Evolutionary conservation across 495 filamentous ascomycete species (phyloP), one percentile per base, ranked within the genome.

Genomic region (Neurospora sp.): DNA sequence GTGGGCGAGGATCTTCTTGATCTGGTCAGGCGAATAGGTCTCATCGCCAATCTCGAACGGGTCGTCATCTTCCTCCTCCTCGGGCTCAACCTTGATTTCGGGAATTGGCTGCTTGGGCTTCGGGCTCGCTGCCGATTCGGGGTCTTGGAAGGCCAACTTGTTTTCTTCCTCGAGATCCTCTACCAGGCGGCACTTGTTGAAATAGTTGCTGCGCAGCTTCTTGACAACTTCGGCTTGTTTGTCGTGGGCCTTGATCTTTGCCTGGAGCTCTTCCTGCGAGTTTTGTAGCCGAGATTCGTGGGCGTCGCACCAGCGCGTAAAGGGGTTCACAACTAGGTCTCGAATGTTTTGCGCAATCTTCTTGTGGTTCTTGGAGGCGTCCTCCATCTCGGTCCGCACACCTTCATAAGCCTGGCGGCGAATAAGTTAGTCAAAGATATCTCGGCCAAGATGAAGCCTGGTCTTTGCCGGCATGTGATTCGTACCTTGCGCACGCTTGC

Each of bases 161-260:
- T 97, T 97, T 86, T 99, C 96, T 82, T 99, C 96, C 77, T 98
- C 96, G 71, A 98, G 82, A 78, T 99, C 96, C 81, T 99, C 96
- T 8, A 98, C 90, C 59, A 97, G 88, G 66, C 96, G 92, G 78
- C 96, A 99, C 83, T 98, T 98, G 85, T 97, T 98, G 88, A 97
- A 99, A 82, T 99, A 99, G 75, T 91, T 89, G 78, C 94, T 98
- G 59, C 96, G 90, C 74, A 97, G 87, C 83, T 98, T 97, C 85
- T 93, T 92, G 40, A 96, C 93, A 35, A 87, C 79, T 71, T 98
- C 96, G 54, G 91, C 91, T 81, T 98, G 96, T 76, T 92, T 94
- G 79, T 97, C 93, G 78, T 97, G 93, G 62, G 91, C 88, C 84
- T 97, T 97, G 82, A 98, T 94, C 42, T 93, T 90, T 16, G 85